Conservation (phyloP, 2,329 filamentous ascomycete species). For the Immersiporthe knoxdaviesiana region DNA sequence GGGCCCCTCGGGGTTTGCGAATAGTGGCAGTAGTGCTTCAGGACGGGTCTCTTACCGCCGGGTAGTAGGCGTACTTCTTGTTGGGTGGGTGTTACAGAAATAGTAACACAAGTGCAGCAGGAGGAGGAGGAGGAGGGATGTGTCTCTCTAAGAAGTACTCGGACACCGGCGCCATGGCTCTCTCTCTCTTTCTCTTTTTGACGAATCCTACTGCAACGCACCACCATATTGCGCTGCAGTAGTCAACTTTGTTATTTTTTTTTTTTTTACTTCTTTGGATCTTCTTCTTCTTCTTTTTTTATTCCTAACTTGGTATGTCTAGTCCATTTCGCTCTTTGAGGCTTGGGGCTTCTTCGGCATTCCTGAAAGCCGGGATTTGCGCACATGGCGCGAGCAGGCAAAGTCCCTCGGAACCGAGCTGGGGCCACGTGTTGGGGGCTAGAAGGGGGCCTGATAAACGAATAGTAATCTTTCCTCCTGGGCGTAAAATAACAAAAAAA, state of each 20-base stretch:
- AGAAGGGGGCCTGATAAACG: conserved; percentile 4
- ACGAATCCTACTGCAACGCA: neutral
- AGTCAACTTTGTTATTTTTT: neutral
- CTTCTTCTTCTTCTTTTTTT: neutral
- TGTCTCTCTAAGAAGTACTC: neutral
- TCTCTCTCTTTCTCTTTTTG: no score
- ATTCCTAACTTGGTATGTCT: neutral
- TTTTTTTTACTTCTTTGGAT: neutral
- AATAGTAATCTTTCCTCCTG: neutral
- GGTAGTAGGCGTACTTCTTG: neutral
- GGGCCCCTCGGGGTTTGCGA: neutral
- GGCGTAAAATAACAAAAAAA: no score
- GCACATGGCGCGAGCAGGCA: neutral
- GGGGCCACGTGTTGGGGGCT: conserved; percentile 20
- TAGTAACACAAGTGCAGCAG: neutral
- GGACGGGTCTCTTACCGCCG: neutral
- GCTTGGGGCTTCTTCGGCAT: neutral
- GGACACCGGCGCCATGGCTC: neutral
- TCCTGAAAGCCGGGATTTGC: conserved; percentile 1
- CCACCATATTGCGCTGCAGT: neutral
- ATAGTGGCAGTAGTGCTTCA: no score
- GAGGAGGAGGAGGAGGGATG: neutral
- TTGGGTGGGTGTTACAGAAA: no score
- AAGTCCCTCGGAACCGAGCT: neutral
- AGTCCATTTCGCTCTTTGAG: neutral